phyloP scores from a whole-genome alignment of 2,329 filamentous ascomycete genomes.

The Nigrograna mackinnonii region DNA sequence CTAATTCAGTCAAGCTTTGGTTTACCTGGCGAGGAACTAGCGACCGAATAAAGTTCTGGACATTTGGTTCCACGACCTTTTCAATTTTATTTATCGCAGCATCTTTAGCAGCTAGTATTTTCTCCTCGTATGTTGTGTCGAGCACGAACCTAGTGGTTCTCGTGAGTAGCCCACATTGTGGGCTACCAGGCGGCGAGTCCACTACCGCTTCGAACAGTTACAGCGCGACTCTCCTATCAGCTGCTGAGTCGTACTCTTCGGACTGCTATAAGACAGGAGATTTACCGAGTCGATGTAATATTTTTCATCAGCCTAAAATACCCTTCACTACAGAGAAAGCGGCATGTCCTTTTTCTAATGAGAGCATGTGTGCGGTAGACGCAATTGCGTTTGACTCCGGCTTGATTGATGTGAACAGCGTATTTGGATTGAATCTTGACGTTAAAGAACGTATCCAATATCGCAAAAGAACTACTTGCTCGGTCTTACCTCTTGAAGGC shows the following conservation, averaged over 20 bases:
- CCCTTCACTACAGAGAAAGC: not conserved
- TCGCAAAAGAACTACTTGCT: constrained; percentile 11
- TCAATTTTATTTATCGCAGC: not conserved
- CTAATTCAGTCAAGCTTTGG: constrained; percentile 14
- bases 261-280: constrained; percentile 1
- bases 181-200: too few species aligned
- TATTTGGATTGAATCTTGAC: constrained; percentile 8
- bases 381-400: constrained; percentile 15
- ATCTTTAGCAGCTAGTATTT: not conserved
- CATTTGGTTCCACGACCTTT: constrained; percentile 4
- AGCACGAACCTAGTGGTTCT: not conserved
- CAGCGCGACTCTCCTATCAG: too few species aligned
- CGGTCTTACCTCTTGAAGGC: constrained; percentile 2
- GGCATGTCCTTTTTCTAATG: not conserved
- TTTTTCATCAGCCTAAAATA: not conserved
- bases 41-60: constrained; percentile 5
- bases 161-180: not conserved
- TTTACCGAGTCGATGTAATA: not conserved
- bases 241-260: not conserved
- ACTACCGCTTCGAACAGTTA: too few species aligned
- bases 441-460: constrained; percentile 1
- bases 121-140: not conserved
- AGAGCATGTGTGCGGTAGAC: not conserved
- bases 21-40: constrained; percentile 11
- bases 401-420: constrained; percentile 12